These are phyloP conservation scores for Aspergillus cavernicola DNA, from an alignment of 495 filamentous ascomycete genomes.

Conservation along the genomic window DNA sequence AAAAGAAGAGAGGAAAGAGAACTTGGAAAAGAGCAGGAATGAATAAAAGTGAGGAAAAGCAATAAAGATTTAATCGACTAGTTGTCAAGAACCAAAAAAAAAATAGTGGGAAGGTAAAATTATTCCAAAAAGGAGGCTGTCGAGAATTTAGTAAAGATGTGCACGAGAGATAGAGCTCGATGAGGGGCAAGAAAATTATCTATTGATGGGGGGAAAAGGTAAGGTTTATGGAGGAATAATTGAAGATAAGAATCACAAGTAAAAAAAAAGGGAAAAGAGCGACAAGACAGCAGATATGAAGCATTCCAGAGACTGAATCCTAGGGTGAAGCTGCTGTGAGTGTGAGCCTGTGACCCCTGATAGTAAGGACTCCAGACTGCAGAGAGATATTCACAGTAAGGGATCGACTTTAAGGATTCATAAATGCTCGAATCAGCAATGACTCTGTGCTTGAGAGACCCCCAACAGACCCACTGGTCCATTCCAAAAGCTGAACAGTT, in stretches of 20 bases:
- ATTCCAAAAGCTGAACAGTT: conserved; percentile 19
- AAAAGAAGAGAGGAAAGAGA: not conserved
- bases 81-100: not conserved
- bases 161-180: conserved; percentile 1
- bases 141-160: conserved; percentile 6
- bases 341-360: no score
- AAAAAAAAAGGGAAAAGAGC: not conserved
- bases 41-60: conserved; percentile 7
- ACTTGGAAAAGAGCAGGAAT: conserved; percentile 2
- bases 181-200: not conserved
- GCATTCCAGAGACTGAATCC: not conserved
- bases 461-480: conserved; percentile 16
- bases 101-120: conserved; percentile 7
- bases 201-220: no score
- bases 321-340: no score
- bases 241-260: not conserved
- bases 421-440: conserved; percentile 3
- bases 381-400: not conserved
- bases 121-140: conserved; percentile 7
- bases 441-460: conserved; percentile 4
- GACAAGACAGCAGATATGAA: not conserved
- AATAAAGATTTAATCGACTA: conserved; percentile 12
- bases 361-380: no score
- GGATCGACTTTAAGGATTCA: not conserved
- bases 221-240: not conserved